These are phyloP conservation scores for Talaromyces sp. DNA, from an alignment of 2,329 filamentous ascomycete species.

Conservation along the genomic window DNA sequence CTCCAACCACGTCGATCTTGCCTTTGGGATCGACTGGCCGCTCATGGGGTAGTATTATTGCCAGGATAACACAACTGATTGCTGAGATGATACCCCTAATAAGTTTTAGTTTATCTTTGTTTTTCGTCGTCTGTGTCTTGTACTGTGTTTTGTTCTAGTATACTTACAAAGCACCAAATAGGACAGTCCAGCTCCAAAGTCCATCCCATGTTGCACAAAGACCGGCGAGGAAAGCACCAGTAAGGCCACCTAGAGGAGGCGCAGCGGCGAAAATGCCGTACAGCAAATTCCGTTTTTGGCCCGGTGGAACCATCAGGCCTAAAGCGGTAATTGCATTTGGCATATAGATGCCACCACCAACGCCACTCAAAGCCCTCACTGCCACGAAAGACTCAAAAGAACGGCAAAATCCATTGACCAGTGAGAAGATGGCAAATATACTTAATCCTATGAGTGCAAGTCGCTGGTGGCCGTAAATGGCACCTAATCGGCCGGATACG, in stretches of 20 bases:
- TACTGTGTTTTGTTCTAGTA: no score
- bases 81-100: conserved; percentile 14
- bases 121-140: not conserved
- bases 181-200: conserved; percentile 24
- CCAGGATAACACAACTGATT: conserved; percentile 18
- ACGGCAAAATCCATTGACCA: conserved; percentile 46
- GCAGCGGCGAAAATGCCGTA: conserved; percentile 45
- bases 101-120: not conserved
- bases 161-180: conserved; percentile 36
- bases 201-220: conserved; percentile 31
- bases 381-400: conserved; percentile 40
- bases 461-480: conserved; percentile 54
- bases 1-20: conserved; percentile 38
- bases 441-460: conserved; percentile 50
- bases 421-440: conserved; percentile 52
- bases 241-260: conserved; percentile 42
- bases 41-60: conserved; percentile 23
- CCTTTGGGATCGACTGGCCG: conserved; percentile 31
- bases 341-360: conserved; percentile 49
- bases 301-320: conserved; percentile 44
- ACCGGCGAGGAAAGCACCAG: conserved; percentile 38
- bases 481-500: conserved; percentile 52
- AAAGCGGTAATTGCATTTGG: conserved; percentile 50
- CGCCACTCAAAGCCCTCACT: conserved; percentile 44
- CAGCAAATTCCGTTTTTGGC: conserved; percentile 40